phyloP scores from a whole-genome alignment of 192 early-diverging fungal genomes.

The Phycomyces blakesleeanus region DNA sequence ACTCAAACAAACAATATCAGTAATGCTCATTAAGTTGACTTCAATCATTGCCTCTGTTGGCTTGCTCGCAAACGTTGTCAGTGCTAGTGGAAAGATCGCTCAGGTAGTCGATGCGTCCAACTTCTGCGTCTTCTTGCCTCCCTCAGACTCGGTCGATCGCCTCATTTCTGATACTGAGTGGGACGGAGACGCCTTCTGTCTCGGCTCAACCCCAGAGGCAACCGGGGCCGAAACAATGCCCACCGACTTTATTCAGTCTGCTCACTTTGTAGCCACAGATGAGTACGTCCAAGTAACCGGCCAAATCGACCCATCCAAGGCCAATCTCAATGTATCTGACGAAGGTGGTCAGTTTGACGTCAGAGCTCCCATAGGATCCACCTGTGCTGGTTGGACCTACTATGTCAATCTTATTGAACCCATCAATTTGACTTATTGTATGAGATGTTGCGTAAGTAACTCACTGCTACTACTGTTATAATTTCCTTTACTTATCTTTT shows the following conservation, averaged over 20 bases:
- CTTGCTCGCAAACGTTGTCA: conserved; percentile 1
- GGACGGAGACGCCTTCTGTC: conserved; percentile 44
- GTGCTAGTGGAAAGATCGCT: conserved; percentile 15
- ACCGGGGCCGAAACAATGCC: conserved; percentile 38
- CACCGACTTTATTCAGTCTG: conserved; percentile 44
- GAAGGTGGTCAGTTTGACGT: conserved; percentile 52
- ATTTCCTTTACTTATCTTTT: conserved; percentile 1
- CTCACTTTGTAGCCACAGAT: conserved; percentile 36
- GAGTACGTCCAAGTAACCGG: conserved; percentile 55
- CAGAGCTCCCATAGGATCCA: conserved; percentile 36
- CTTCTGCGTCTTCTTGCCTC: conserved; percentile 45
- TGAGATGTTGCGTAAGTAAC: conserved; percentile 45
- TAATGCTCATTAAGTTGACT: not conserved
- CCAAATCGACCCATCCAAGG: conserved; percentile 37
- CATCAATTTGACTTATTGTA: conserved; percentile 42
- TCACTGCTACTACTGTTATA: not conserved
- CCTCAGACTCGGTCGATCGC: conserved; percentile 29
- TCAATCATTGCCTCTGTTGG: conserved; percentile 8
- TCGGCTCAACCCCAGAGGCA: conserved; percentile 26
- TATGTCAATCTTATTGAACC: conserved; percentile 57
- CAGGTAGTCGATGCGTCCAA: conserved; percentile 31
- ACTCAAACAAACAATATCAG: not conserved
- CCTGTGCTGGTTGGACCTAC: conserved; percentile 42
- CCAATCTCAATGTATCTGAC: conserved; percentile 28
- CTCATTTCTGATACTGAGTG: conserved; percentile 42